Evolutionary conservation across 257 asterid genomes (phyloP).

Genomic region (Ophiorrhiza pumila): DNA sequence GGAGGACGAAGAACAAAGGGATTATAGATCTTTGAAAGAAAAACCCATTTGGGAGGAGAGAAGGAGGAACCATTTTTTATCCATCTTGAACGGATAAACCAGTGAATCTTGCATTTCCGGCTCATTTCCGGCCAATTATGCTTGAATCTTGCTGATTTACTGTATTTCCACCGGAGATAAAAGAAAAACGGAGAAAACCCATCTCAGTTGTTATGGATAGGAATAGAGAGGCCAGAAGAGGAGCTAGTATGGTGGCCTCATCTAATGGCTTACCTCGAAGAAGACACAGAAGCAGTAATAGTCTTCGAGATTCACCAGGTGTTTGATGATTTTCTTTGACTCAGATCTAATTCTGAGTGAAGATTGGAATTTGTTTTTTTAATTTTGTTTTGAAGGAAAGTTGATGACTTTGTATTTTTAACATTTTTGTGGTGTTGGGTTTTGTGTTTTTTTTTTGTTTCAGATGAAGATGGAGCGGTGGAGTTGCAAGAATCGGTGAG

Average conservation of each 20-base stretch:
- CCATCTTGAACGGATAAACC: conserved; percentile 23
- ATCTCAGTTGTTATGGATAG: conserved; percentile 60
- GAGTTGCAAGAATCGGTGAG: conserved; percentile 81
- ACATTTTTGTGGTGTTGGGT: conserved; percentile 2
- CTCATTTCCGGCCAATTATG: conserved; percentile 34
- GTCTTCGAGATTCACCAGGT: conserved; percentile 93
- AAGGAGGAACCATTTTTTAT: conserved; percentile 14
- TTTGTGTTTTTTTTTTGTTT: too few species aligned
- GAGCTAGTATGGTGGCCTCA: conserved; percentile 59
- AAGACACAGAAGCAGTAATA: conserved; percentile 60
- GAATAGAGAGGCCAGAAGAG: conserved; percentile 81
- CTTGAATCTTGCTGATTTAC: conserved; percentile 11
- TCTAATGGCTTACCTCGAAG: conserved; percentile 80
- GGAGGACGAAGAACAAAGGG: conserved; percentile 8
- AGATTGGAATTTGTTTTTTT: background rate
- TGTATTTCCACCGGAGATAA: background rate
- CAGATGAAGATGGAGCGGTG: conserved; percentile 85
- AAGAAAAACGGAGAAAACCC: conserved; percentile 1
- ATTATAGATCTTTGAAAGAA: conserved; percentile 34
- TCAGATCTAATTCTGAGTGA: conserved; percentile 53
- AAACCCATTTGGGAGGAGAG: conserved; percentile 26
- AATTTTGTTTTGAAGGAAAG: background rate
- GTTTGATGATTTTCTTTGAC: background rate
- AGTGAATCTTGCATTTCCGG: conserved; percentile 42
- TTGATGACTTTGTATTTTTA: background rate